Base-by-base conservation (phyloP, 441 rosid genomes). In the Aleurites moluccanus region DNA sequence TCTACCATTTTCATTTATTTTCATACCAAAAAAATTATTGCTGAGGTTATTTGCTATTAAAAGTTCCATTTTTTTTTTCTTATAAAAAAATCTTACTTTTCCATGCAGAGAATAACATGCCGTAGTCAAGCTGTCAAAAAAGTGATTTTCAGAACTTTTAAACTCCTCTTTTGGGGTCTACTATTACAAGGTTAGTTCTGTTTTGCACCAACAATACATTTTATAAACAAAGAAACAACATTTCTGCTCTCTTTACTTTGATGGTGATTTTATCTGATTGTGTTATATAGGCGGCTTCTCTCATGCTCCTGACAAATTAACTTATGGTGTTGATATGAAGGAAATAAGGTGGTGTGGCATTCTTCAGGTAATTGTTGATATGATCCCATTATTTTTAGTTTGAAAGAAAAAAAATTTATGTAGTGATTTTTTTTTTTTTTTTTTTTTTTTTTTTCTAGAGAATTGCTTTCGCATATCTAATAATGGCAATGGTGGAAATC, bases 161-260 rank as follows among this genome's bases (percentile, higher is more conserved):
- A 94, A 82, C 97, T 94, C 60, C 89, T 92, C 68, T 88, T 92
- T 71, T 94, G 97, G 98, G 97, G 98, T 77, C 77, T 94, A 65
- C 75, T 94, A 25, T 62, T 94, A 21, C 98, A 94, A 80, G 98
- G 98, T 94, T 25, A 55, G 77, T 65, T 72, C 61, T 77, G 23
- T 8, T 42, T 63, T 55, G 18, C 53, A 3, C 23, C 64, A 33
- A 18, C 25, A 52, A 64, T 61, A 15, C 69, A 47, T 3, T 21
- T 53, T 6, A 18, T 20, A 53, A 53, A 49, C 53, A 49, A 15
- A 49, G 20, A 49, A 40, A 35, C 20, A 30, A 21, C 2, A 35
- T 30, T 10, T 50, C 18, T 57, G 11, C 18, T 53, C 35, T 33
- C 23, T 28, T 38, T 56, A 40, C 28, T 27, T 78, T 64, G 69